A percentile compares a stretch with the other conserved stretches of the same genome.
These are phyloP conservation scores for Naganishia kalamii DNA, from an alignment of 768 basidiomycete species.

Conservation along the genomic window DNA sequence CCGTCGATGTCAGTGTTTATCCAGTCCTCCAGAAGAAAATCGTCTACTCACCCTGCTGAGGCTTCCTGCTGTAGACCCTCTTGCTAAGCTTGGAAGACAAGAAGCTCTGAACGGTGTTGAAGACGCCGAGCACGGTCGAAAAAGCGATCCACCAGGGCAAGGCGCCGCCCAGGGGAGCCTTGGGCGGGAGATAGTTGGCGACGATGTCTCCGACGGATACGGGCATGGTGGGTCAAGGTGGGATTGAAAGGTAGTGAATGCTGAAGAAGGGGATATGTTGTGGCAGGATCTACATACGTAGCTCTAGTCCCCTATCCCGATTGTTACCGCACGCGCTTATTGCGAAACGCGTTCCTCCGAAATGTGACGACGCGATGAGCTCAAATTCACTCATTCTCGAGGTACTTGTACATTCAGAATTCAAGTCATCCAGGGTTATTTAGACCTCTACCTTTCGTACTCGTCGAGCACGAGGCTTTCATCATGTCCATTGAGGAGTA, in stretches of 20 bases:
- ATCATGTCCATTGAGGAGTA: conserved; percentile 6
- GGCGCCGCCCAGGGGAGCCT: conserved; percentile 50
- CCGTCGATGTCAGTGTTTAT: background rate
- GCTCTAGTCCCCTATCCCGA: background rate
- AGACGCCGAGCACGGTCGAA: conserved; percentile 66
- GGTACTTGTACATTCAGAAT: no score
- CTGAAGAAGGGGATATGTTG: background rate
- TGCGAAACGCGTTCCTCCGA: background rate
- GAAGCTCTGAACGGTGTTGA: conserved; percentile 81
- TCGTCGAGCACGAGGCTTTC: background rate
- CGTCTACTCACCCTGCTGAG: conserved; percentile 45
- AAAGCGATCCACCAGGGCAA: conserved; percentile 85
- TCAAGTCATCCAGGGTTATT: background rate
- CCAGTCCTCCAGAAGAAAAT: background rate
- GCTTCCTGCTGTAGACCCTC: conserved; percentile 60
- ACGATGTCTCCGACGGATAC: background rate
- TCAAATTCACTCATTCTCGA: no score
- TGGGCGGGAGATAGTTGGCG: background rate
- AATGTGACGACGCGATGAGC: conserved; percentile 10
- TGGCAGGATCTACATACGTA: background rate
- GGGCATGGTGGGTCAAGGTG: background rate
- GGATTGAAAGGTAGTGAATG: background rate
- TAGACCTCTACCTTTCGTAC: background rate
- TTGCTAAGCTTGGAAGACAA: conserved; percentile 68
- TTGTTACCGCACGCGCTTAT: background rate